These are phyloP conservation scores for Scleroderma bovista DNA, from an alignment of 768 basidiomycete species.

Conservation along the genomic window DNA sequence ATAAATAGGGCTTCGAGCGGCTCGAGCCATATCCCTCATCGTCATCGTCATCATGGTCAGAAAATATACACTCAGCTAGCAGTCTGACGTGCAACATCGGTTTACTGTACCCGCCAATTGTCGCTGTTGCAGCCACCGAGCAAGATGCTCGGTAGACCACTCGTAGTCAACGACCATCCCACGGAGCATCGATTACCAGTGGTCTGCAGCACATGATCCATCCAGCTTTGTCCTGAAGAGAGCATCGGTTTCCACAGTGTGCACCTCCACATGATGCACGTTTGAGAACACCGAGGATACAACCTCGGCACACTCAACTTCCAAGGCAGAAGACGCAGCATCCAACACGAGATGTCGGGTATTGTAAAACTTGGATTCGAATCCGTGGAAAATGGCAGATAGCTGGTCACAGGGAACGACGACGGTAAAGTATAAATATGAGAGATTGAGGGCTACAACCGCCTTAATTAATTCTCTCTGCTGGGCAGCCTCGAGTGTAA, in stretches of 20 bases:
- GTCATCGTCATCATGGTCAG: no score
- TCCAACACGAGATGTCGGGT: not conserved
- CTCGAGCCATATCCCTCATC: no score
- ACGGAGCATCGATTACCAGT: not conserved
- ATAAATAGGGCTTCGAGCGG: no score
- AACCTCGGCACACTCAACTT: not conserved
- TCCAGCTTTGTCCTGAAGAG: not conserved
- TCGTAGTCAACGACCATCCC: not conserved
- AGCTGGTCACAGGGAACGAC: not conserved
- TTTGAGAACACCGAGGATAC: not conserved
- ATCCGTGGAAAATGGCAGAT: not conserved
- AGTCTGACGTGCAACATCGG: not conserved
- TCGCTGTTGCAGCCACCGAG: not conserved
- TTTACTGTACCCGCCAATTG: not conserved
- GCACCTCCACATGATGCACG: not conserved
- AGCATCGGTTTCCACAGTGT: not conserved
- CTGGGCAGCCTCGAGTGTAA: not conserved
- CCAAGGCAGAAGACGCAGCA: not conserved
- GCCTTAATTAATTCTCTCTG: not conserved
- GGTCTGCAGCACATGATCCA: not conserved
- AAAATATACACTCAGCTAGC: no score
- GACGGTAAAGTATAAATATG: not conserved
- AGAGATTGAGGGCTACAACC: not conserved
- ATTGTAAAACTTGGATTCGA: not conserved
- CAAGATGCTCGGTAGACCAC: not conserved